Conservation (phyloP, 2,329 filamentous ascomycete species). For the Fusarium mundagurra region DNA sequence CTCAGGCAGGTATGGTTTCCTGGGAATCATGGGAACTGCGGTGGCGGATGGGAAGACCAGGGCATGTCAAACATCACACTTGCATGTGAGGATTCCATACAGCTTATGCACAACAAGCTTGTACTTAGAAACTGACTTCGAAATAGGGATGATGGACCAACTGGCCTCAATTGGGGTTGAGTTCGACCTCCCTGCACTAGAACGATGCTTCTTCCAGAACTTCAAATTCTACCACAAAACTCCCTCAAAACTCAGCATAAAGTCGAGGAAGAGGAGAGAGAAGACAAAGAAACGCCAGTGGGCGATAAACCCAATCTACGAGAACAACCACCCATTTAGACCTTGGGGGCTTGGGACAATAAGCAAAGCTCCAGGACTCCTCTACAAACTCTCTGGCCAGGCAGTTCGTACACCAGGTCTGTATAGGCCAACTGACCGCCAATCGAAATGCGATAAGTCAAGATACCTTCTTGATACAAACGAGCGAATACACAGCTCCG, state of each 20-base stretch:
- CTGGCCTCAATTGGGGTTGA: constrained; percentile 61
- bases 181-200: constrained; percentile 55
- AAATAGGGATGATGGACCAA: constrained; percentile 66
- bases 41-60: constrained; percentile 70
- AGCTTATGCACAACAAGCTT: neutral
- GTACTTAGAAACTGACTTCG: neutral
- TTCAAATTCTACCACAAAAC: constrained; percentile 46
- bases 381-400: constrained; percentile 57
- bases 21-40: constrained; percentile 75
- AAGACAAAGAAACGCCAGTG: constrained; percentile 44
- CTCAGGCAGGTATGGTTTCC: constrained; percentile 72
- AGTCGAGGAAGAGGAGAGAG: constrained; percentile 29
- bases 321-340: constrained; percentile 58
- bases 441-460: constrained; percentile 48
- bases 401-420: constrained; percentile 58
- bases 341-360: constrained; percentile 61
- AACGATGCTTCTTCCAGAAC: constrained; percentile 52
- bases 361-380: constrained; percentile 48
- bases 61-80: constrained; percentile 54
- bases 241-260: constrained; percentile 8
- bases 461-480: constrained; percentile 62
- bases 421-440: constrained; percentile 57
- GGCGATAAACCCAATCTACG: constrained; percentile 60
- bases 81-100: constrained; percentile 47
- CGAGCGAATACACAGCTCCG: constrained; percentile 65